These are phyloP conservation scores for Colletotrichum brevisporum DNA, from an alignment of 2,329 filamentous ascomycete species.

Conservation along the genomic window DNA sequence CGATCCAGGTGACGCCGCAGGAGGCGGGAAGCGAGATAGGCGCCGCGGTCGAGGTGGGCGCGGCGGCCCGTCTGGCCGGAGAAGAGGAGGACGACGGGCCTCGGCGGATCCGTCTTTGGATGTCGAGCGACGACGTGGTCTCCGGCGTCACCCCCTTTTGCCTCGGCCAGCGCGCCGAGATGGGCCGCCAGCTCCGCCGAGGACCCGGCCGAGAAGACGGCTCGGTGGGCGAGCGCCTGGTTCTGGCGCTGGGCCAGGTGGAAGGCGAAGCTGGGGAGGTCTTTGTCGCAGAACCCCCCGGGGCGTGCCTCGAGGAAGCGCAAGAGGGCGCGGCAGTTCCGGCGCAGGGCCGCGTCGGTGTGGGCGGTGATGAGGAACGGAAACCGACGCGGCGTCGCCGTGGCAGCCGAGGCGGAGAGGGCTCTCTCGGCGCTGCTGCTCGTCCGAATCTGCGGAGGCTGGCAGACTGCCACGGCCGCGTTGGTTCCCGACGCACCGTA, in stretches of 20 bases:
- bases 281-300: neutral
- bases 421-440: neutral
- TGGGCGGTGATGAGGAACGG: neutral
- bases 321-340: neutral
- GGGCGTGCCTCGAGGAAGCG: neutral
- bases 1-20: constrained; percentile 49
- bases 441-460: neutral
- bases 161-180: neutral
- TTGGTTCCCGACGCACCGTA: constrained; percentile 50
- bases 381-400: neutral
- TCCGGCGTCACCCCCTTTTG: too few species aligned
- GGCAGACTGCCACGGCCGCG: constrained; percentile 44
- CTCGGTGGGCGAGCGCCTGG: neutral
- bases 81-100: constrained; percentile 52
- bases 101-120: neutral
- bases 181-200: neutral
- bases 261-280: neutral
- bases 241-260: constrained; percentile 5
- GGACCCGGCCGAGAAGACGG: neutral
- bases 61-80: constrained; percentile 51
- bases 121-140: too few species aligned
- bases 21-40: constrained; percentile 43
- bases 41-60: constrained; percentile 1
- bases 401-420: too few species aligned
- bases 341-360: neutral